These are phyloP conservation scores for Biancaea sappan DNA, from an alignment of 306 rosid genomes.

Conservation along the genomic window DNA sequence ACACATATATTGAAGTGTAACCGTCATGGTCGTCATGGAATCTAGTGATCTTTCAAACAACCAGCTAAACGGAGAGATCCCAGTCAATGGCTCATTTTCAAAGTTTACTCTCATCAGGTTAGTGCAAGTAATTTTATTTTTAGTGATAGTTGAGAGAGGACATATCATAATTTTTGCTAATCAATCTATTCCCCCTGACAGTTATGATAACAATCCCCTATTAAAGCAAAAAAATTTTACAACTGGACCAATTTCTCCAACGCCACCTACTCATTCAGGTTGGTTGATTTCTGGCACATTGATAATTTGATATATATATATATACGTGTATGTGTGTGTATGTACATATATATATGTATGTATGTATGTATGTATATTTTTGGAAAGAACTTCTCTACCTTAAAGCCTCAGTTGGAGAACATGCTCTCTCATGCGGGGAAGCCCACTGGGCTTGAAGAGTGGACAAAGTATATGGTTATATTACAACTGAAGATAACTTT, in stretches of 20 bases:
- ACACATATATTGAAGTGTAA: background rate
- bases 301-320: background rate
- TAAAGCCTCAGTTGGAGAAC: background rate
- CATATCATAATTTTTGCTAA: conserved; percentile 1
- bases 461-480: background rate
- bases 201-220: conserved; percentile 16
- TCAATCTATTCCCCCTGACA: conserved; percentile 33
- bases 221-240: conserved; percentile 9
- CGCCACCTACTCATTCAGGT: conserved; percentile 37
- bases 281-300: background rate
- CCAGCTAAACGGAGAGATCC: conserved; percentile 51
- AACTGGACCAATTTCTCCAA: conserved; percentile 38
- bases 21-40: conserved; percentile 27
- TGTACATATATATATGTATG: no score
- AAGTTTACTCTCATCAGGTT: conserved; percentile 66
- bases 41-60: conserved; percentile 73
- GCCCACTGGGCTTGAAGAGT: background rate
- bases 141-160: background rate
- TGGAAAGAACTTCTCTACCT: background rate
- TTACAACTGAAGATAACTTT: background rate
- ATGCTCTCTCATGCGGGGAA: background rate
- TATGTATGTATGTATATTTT: no score
- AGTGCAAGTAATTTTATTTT: conserved; percentile 10
- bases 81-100: conserved; percentile 62
- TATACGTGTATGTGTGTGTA: no score